Evolutionary conservation across 352 stramenopile species (phyloP).

Genomic region (Pythium sukuiense): DNA sequence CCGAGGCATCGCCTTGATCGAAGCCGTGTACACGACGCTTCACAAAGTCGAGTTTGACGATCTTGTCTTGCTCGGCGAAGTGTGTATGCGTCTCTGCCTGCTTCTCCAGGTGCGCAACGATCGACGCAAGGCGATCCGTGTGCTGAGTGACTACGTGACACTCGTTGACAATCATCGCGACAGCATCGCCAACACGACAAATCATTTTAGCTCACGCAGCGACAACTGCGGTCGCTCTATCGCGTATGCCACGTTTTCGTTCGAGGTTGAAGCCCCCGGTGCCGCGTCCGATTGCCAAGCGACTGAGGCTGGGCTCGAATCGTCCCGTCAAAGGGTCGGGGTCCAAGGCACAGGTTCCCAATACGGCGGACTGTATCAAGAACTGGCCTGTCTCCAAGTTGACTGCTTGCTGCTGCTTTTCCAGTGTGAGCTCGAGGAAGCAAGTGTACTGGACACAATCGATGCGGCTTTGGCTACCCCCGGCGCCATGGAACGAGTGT

Average conservation of each 20-base stretch:
- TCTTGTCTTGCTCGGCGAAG: conserved; percentile 43
- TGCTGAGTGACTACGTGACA: conserved; percentile 37
- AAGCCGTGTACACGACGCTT: conserved; percentile 47
- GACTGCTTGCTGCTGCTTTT: conserved; percentile 56
- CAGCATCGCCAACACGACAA: conserved; percentile 32
- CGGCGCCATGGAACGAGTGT: not conserved
- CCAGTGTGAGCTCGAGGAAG: conserved; percentile 54
- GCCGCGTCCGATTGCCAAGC: conserved; percentile 19
- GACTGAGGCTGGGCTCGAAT: conserved; percentile 3
- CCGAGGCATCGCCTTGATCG: conserved; percentile 24
- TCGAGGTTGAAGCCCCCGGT: conserved; percentile 14
- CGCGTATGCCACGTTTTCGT: conserved; percentile 41
- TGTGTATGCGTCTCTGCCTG: conserved; percentile 41
- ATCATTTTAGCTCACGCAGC: conserved; percentile 32
- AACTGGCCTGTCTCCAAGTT: conserved; percentile 57
- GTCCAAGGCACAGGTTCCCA: conserved; percentile 58
- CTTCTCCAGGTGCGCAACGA: conserved; percentile 36
- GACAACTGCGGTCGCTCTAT: not conserved
- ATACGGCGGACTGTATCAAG: conserved; percentile 47
- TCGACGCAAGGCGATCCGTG: conserved; percentile 34
- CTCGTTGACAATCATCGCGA: conserved; percentile 42
- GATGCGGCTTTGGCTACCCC: not conserved
- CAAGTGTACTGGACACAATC: conserved; percentile 30
- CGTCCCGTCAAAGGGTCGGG: conserved; percentile 35
- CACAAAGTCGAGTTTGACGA: conserved; percentile 48